These are phyloP conservation scores for Podaxis sp. DNA, from an alignment of 768 basidiomycete species.

Conservation along the genomic window DNA sequence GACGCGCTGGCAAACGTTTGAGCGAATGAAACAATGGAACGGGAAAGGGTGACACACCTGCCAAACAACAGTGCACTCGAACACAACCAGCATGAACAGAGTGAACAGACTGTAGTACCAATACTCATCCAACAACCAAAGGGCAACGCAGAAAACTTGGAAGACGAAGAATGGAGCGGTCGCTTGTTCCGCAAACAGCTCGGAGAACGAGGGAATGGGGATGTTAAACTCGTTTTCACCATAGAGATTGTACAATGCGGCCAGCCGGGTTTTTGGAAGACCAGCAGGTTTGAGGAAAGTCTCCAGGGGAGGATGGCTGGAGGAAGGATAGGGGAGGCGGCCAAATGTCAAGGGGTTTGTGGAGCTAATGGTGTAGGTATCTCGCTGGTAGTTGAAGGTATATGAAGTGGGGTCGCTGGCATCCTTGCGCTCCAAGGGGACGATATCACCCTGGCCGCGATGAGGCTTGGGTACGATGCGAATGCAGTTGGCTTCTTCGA, in stretches of 20 bases:
- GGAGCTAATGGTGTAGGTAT: conserved; percentile 81
- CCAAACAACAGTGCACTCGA: conserved; percentile 99
- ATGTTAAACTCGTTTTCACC: conserved; percentile 97
- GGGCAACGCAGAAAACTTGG: conserved; percentile 94
- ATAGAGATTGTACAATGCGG: conserved; percentile 62
- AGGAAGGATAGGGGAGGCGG: conserved; percentile 87
- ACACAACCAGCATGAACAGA: conserved; percentile 96
- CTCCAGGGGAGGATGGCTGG: conserved; percentile 63
- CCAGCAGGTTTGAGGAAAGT: conserved; percentile 63
- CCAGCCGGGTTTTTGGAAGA: conserved; percentile 47
- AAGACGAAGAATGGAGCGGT: conserved; percentile 99
- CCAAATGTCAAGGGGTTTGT: conserved; percentile 61
- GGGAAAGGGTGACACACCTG: conserved; percentile 59
- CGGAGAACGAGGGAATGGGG: conserved; percentile 91
- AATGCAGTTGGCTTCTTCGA: conserved; percentile 78
- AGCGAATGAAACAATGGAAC: background rate
- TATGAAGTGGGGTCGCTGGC: conserved; percentile 60
- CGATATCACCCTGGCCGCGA: conserved; percentile 89
- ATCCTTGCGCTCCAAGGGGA: conserved; percentile 65
- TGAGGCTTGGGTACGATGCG: conserved; percentile 79
- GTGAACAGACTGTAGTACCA: conserved; percentile 99
- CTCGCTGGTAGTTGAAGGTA: conserved; percentile 92
- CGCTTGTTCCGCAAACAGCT: conserved; percentile 93
- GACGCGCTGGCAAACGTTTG: conserved; percentile 60
- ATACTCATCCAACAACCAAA: conserved; percentile 98